phyloP scores from a whole-genome alignment of 2,329 filamentous ascomycete genomes.

The Ramularia collo-cygni region DNA sequence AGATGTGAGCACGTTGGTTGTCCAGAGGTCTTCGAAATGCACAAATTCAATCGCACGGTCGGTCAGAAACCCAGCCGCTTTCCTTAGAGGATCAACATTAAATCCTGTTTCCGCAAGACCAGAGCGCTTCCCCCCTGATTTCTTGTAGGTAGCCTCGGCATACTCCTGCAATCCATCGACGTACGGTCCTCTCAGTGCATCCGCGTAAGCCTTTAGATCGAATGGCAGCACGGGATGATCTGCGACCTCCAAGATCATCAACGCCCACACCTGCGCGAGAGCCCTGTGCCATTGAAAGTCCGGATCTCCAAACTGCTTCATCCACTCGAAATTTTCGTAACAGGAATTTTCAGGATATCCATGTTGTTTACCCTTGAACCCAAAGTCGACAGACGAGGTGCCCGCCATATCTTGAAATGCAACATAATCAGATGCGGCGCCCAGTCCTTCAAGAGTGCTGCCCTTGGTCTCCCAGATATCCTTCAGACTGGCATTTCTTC shows the following conservation, averaged over 20 bases:
- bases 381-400: conserved; percentile 77
- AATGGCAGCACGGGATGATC: conserved; percentile 78
- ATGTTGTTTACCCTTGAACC: conserved; percentile 57
- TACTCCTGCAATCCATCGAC: conserved; percentile 60
- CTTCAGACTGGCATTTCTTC: conserved; percentile 63
- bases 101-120: conserved; percentile 40
- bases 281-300: conserved; percentile 69
- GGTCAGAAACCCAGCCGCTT: conserved; percentile 57
- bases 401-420: conserved; percentile 90
- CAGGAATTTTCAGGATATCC: conserved; percentile 69
- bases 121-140: conserved; percentile 4
- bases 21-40: conserved; percentile 72
- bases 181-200: conserved; percentile 54
- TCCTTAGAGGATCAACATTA: conserved; percentile 52
- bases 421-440: conserved; percentile 73
- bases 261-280: conserved; percentile 69
- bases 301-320: conserved; percentile 72
- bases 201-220: conserved; percentile 67
- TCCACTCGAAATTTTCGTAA: conserved; percentile 86
- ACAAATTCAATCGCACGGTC: conserved; percentile 59
- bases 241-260: conserved; percentile 78
- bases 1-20: conserved; percentile 57
- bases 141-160: conserved; percentile 29
- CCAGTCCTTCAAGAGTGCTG: conserved; percentile 59
- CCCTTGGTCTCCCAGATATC: conserved; percentile 66